These are phyloP conservation scores for Citrus maxima DNA, from an alignment of 345 rosid genomes.

Conservation along the genomic window DNA sequence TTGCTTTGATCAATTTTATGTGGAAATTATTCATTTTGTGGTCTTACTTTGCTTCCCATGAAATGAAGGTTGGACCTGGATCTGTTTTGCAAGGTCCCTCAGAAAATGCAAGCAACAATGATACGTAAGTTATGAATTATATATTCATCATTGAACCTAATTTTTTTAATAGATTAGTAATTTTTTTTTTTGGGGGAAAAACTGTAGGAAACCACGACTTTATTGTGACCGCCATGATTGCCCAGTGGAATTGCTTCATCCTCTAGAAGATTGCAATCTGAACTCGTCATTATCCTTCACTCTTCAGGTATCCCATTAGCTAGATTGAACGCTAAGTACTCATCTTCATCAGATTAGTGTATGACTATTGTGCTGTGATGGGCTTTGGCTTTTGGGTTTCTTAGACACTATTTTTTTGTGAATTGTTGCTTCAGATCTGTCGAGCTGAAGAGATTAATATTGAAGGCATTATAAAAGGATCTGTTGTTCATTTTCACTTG, in stretches of 20 bases:
- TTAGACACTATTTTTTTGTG: slow-evolving; percentile 8
- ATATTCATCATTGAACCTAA: background rate
- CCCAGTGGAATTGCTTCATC: slow-evolving; percentile 79
- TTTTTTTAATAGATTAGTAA: slow-evolving; percentile 9
- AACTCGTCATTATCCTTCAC: slow-evolving; percentile 88
- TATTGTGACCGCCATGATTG: slow-evolving; percentile 75
- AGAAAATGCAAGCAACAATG: slow-evolving; percentile 66
- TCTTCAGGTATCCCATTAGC: slow-evolving; percentile 65
- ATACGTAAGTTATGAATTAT: slow-evolving; percentile 54
- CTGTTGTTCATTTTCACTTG: slow-evolving; percentile 69
- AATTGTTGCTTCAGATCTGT: slow-evolving; percentile 50
- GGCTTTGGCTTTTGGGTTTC: slow-evolving; percentile 15
- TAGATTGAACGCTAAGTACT: slow-evolving; percentile 24
- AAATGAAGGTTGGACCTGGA: slow-evolving; percentile 80
- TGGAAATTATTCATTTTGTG: slow-evolving; percentile 4
- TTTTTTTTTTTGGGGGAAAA: background rate
- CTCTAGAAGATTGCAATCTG: slow-evolving; percentile 94
- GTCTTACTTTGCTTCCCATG: slow-evolving; percentile 9
- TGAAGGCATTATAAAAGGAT: slow-evolving; percentile 54
- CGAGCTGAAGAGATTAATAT: slow-evolving; percentile 58
- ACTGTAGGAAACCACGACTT: slow-evolving; percentile 63
- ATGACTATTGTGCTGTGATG: slow-evolving; percentile 5
- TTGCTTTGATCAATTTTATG: background rate
- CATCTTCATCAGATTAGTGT: slow-evolving; percentile 17
- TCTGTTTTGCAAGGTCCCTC: slow-evolving; percentile 73